A percentile compares a stretch with the other conserved stretches of the same genome.
Evolutionary conservation across 225 moss, liverwort and hornwort species (phyloP).

Genomic region (Polytrichum commune): DNA sequence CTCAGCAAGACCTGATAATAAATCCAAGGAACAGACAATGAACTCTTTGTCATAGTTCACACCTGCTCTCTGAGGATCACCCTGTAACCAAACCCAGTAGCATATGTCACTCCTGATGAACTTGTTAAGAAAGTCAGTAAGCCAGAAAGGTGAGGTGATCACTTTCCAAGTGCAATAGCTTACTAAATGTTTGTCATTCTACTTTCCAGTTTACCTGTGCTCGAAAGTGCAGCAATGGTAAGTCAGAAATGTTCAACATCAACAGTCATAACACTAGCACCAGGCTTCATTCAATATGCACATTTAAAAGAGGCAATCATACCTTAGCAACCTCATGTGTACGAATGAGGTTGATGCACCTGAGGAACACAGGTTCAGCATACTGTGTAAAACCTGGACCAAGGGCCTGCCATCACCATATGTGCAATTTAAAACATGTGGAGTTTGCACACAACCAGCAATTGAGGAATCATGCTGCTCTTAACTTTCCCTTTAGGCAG

Average conservation of each 20-base stretch:
- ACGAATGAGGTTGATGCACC: slow-evolving; percentile 95
- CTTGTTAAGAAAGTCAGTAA: not conserved
- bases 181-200: no score
- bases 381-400: slow-evolving; percentile 94
- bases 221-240: no score
- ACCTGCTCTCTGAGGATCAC: slow-evolving; percentile 93
- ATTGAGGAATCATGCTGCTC: no score
- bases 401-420: slow-evolving; percentile 62
- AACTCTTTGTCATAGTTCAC: slow-evolving; percentile 98
- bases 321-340: slow-evolving; percentile 98
- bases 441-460: no score
- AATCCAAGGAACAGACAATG: slow-evolving; percentile 96
- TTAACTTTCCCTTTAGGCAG: no score
- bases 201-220: no score
- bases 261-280: not conserved
- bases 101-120: no score
- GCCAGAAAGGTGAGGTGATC: not conserved
- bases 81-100: slow-evolving; percentile 35
- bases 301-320: slow-evolving; percentile 1
- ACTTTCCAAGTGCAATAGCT: no score
- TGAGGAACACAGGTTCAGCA: slow-evolving; percentile 94
- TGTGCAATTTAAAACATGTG: no score
- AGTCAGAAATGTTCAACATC: not conserved
- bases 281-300: no score
- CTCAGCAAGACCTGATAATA: slow-evolving; percentile 96